A percentile compares a stretch with the other conserved stretches of the same genome.
Conservation (phyloP, 2,329 filamentous ascomycete genomes). For the Pseudogymnoascus verrucosus region DNA sequence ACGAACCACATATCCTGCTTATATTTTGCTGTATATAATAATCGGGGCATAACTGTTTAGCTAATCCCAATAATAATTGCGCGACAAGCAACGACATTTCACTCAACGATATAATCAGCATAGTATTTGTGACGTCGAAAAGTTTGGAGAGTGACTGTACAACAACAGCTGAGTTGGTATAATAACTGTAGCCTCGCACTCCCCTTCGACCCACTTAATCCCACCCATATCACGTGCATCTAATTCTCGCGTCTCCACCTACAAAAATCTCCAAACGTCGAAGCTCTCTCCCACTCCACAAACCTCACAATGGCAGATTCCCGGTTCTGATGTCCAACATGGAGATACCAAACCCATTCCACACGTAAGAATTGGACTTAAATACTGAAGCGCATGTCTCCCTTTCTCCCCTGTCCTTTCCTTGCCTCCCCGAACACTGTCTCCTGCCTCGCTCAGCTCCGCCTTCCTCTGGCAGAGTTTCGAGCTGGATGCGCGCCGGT, state of each 20-base stretch:
- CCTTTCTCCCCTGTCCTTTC: neutral
- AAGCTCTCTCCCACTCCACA: neutral
- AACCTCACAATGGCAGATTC: neutral
- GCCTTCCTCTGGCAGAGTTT: constrained; percentile 5
- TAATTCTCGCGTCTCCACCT: neutral
- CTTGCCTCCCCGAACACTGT: neutral
- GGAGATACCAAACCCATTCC: neutral
- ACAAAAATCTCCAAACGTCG: neutral
- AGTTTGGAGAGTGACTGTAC: neutral
- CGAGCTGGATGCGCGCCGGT: neutral
- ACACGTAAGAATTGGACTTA: neutral
- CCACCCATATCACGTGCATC: neutral
- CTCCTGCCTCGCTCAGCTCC: constrained; percentile 4
- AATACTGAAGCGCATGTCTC: neutral
- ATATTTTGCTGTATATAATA: neutral
- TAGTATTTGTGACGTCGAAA: neutral
- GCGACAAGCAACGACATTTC: neutral
- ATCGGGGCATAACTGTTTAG: neutral
- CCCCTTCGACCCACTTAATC: neutral
- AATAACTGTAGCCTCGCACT: neutral
- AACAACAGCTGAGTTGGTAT: too few species aligned
- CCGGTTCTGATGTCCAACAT: neutral
- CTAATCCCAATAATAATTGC: neutral
- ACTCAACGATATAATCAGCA: neutral
- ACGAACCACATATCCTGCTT: neutral